Base-by-base conservation (phyloP, 192 early-diverging fungal genomes). In the Coemansia sp. region DNA sequence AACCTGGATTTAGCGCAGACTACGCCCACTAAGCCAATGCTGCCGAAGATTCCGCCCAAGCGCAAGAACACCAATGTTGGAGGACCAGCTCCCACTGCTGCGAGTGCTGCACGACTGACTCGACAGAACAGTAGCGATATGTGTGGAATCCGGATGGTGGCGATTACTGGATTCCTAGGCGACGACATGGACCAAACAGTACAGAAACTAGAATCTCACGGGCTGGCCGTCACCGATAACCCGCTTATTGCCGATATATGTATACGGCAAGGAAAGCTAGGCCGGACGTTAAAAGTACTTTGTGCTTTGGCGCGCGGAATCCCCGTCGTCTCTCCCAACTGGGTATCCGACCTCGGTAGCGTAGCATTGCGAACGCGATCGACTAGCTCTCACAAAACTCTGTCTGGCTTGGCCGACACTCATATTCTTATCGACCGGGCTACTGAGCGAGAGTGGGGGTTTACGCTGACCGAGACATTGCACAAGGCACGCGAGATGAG, bases 221-320 rank as follows among this genome's bases (percentile, higher is more conserved):
- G 69, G 2, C 22, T 75, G 20, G 11, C 27, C 1, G 61, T 75
- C 7, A 76, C 74, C 12, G 81, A 76, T 5, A 64, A 84, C 63
- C 81, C 81, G 27, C 59, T 84, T 31, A 15, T 20, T 2, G 77
- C 81, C 27, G 40, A 61, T 16, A n/a, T 73, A 1, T 84, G 81
- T n/a, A 38, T 84, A 10, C 70, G 67, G 12, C 49, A 72, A 10
- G 73, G 72, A 15, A 49, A 57, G 29, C 71, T 84, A 15, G 70
- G 67, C 20, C 76, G 81, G 63, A 84, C 76, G 1, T 70, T 78
- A 51, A 84, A 84, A 20, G 81, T 84, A 12, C 70, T 84, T 1
- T 84, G 81, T 40, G 76, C 81, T 0, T 27, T 84, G 67, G 76
- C 73, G 0, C 81, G 76, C 38, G 81, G 81, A 52, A 70, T 31